A percentile compares a stretch with the other conserved stretches of the same genome.
These are phyloP conservation scores for Xenoacremonium recifei DNA, from an alignment of 2,329 filamentous ascomycete genomes.

Conservation along the genomic window DNA sequence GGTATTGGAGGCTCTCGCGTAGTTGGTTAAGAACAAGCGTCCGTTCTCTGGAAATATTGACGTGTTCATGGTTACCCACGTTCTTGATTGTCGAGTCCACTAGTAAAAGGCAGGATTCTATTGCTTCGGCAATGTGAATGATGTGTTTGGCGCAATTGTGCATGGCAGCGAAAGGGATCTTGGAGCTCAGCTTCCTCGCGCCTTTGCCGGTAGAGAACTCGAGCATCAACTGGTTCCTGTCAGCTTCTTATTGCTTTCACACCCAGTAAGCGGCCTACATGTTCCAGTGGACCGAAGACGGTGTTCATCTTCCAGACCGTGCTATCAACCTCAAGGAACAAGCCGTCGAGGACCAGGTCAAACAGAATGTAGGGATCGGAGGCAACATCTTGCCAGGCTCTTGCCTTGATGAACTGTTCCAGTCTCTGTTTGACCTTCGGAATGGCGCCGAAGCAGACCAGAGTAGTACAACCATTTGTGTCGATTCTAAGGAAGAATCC, in stretches of 20 bases:
- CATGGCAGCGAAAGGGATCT: conserved; percentile 25
- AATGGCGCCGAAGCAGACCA: conserved; percentile 27
- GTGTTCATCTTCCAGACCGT: conserved; percentile 30
- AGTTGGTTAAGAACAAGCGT: conserved; percentile 24
- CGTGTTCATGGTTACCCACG: conserved; percentile 9
- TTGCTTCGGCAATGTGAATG: conserved; percentile 27
- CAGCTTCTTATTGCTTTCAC: neutral
- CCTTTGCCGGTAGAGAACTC: conserved; percentile 23
- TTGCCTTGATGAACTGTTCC: conserved; percentile 19
- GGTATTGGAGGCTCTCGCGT: conserved; percentile 28
- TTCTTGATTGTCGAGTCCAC: conserved; percentile 18
- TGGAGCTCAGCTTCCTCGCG: conserved; percentile 24
- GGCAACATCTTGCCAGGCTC: conserved; percentile 22
- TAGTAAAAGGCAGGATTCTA: conserved; percentile 26
- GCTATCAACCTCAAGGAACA: conserved; percentile 27
- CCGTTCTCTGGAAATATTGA: neutral
- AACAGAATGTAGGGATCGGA: conserved; percentile 28
- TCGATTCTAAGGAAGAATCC: conserved; percentile 26
- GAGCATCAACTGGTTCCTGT: conserved; percentile 21
- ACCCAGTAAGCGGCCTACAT: conserved; percentile 14
- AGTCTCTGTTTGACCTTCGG: conserved; percentile 20
- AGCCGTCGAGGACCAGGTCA: conserved; percentile 26
- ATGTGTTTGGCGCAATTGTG: conserved; percentile 31
- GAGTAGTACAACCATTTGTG: conserved; percentile 12
- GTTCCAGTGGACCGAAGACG: conserved; percentile 27